phyloP scores from a whole-genome alignment of 441 rosid genomes.

The Metrosideros polymorpha region DNA sequence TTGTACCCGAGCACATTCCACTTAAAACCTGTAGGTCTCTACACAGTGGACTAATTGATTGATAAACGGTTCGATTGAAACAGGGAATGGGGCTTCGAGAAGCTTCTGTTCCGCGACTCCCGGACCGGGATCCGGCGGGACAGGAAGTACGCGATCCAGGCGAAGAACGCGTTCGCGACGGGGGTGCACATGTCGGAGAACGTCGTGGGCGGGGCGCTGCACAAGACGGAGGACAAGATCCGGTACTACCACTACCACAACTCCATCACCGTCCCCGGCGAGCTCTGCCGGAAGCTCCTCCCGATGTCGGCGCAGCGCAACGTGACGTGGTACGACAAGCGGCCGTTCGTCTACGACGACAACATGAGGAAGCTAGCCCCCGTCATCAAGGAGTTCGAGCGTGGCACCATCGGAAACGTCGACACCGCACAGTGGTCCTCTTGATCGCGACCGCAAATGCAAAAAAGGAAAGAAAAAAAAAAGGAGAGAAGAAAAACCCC shows the following conservation, averaged over 20 bases:
- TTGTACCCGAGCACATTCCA: not conserved
- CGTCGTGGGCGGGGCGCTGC: slow-evolving; percentile 50
- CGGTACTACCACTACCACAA: slow-evolving; percentile 75
- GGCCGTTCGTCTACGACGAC: slow-evolving; percentile 59
- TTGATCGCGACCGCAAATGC: not conserved
- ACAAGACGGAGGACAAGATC: slow-evolving; percentile 64
- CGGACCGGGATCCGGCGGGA: slow-evolving; percentile 57
- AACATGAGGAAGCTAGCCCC: slow-evolving; percentile 54
- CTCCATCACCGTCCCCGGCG: slow-evolving; percentile 44
- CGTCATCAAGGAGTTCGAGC: slow-evolving; percentile 52
- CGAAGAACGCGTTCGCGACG: slow-evolving; percentile 66
- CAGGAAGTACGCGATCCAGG: slow-evolving; percentile 75
- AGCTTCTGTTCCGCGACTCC: slow-evolving; percentile 60
- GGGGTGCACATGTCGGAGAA: slow-evolving; percentile 94
- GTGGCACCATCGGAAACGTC: slow-evolving; percentile 28
- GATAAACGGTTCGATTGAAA: not conserved
- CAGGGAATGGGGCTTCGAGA: slow-evolving; percentile 93
- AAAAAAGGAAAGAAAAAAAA: not conserved
- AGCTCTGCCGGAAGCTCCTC: slow-evolving; percentile 48
- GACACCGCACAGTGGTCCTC: not conserved
- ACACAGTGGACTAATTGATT: not conserved
- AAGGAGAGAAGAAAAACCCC: no score
- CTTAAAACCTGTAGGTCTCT: not conserved
- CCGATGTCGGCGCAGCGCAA: slow-evolving; percentile 40
- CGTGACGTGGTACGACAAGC: slow-evolving; percentile 40